Base-by-base conservation (phyloP, 2,329 filamentous ascomycete genomes). In the Teratosphaeria nubilosa region DNA sequence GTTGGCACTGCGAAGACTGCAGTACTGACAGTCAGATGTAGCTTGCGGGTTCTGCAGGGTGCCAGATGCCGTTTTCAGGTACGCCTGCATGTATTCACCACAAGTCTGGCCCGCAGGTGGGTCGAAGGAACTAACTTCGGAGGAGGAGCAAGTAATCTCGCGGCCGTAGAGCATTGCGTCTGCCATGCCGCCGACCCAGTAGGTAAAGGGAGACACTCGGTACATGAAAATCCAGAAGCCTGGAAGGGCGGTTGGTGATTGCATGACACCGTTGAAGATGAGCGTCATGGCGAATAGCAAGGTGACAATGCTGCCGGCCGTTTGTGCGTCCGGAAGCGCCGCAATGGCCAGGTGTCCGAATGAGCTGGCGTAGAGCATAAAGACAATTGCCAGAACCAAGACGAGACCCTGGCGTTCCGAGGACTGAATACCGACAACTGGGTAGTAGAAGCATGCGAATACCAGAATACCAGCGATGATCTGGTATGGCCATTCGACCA, bases 171-270 rank as follows among this genome's bases (percentile, higher is more conserved):
- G 68, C 67, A 73, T 71, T 0, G 74, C 72, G 5, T 69, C 64
- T 1, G 74, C 69, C 41, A 77, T 71, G 10, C 73, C 74, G 20
- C 61, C 66, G 22, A 78, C 66, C 77, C 79, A 83, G 71, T 88
- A 89, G 0, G 84, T 87, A 59, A 88, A 85, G 0, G 85, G 85
- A 0, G 80, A 84, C 11, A 83, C 76, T 27, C 82, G 79, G 71
- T 89, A 87, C 86, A 90, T 90, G 74, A 88, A 90, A 60, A 83
- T 83, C 87, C 87, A 91, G 75, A 90, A 90, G 0, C 82, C 78
- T 0, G 87, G 86, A 1, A 90, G 0, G 78, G 76, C 3, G 67
- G 60, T 5, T 0, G 84, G 81, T 0, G 78, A 71, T 60, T 86
- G 82, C 56, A 90, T 73, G 3, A 89, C 86, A 68, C 85, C 77